Base-by-base conservation (phyloP, 768 basidiomycete genomes). In the Xerocomellus dryophilus region DNA sequence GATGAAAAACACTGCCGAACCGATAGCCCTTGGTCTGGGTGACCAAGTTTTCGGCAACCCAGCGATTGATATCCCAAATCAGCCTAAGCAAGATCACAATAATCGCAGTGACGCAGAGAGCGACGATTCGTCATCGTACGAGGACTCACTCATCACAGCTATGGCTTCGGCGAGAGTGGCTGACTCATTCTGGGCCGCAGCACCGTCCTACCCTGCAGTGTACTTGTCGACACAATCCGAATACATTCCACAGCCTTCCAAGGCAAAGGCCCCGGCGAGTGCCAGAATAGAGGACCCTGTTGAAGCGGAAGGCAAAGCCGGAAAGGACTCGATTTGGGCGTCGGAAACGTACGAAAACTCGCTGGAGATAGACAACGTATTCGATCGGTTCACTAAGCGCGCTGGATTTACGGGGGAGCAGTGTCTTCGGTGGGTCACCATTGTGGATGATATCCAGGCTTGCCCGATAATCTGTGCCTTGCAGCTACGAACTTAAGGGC, bases 401-500 rank as follows among this genome's bases (percentile, higher is more conserved):
- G 81, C 92, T 11, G 76, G 72, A 38, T 76, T 80, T 57, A 84
- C 87, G 64, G 85, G 86, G 23, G 81, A 87, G 60, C 96, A 98
- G 67, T 95, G 94, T 60, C 74, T 98, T 44, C 80, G 96, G 93
- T 94, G 53, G 32, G 68, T 61, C 45, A 36, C 31, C 29, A 18
- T 35, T 38, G 25, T 36, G 50, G 49, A 40, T 40, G 41, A 25
- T 34, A 27, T 34, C n/a, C 25, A 8, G 18, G 41, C 31, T 55
- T 15, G 29, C 50, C 14, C 4, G 39, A 55, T 32, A 27, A 51
- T 39, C 1, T 39, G 38, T 47, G 42, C 44, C 40, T 51, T 47
- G 25, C 63, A 94, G 93, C 48, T 98, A 98, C 66, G 93, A 97
- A 43, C 76, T 94, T n/a, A 80, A 81, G 31, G 90, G 93, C 21